phyloP scores from a whole-genome alignment of 192 early-diverging fungal species.

The Backusella tarrabulga region DNA sequence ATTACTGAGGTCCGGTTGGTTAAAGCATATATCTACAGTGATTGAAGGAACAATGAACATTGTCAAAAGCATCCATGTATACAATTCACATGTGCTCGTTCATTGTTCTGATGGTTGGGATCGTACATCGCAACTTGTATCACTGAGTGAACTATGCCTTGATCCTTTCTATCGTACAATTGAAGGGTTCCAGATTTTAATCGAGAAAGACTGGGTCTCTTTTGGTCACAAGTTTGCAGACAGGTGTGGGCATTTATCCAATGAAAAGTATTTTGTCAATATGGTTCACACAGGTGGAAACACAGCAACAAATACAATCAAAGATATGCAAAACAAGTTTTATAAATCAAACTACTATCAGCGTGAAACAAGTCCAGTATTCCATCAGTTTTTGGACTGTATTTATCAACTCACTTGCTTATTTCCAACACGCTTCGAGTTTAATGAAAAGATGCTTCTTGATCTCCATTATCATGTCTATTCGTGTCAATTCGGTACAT shows the following conservation, averaged over 20 bases:
- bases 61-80: conserved; percentile 73
- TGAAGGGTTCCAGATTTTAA: conserved; percentile 83
- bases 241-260: conserved; percentile 87
- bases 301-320: conserved; percentile 58
- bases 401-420: conserved; percentile 90
- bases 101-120: conserved; percentile 99
- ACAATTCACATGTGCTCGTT: conserved; percentile 83
- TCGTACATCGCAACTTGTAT: conserved; percentile 91
- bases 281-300: conserved; percentile 43
- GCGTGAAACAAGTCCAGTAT: conserved; percentile 89
- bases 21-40: conserved; percentile 81
- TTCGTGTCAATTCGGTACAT: conserved; percentile 92
- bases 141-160: conserved; percentile 85
- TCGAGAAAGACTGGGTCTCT: conserved; percentile 98
- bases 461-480: conserved; percentile 85
- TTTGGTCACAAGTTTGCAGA: conserved; percentile 97
- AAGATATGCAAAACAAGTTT: conserved; percentile 58
- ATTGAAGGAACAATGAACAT: conserved; percentile 80
- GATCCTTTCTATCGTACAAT: conserved; percentile 97
- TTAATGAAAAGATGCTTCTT: conserved; percentile 78
- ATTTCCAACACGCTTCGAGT: conserved; percentile 91
- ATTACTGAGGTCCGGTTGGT: conserved; percentile 79
- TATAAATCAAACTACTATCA: conserved; percentile 58
- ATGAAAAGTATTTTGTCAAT: conserved; percentile 67
- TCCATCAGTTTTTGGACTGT: conserved; percentile 97